phyloP scores from a whole-genome alignment of 1,139 yeast genomes.

The Yamadazyma atmosphaerica region DNA sequence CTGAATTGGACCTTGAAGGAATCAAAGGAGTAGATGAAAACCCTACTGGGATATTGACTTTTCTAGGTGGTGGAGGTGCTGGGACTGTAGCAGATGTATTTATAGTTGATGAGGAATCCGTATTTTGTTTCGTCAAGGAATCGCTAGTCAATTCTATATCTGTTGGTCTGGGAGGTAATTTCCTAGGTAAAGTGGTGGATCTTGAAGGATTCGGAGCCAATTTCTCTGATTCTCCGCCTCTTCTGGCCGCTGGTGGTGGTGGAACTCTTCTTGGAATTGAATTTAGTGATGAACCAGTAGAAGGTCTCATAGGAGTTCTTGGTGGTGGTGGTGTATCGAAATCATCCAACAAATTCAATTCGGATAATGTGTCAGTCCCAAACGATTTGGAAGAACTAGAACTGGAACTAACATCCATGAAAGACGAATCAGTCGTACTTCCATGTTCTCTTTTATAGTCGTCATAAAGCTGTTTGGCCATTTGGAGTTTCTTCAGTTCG shows the following conservation, averaged over 20 bases:
- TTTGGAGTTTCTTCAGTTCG: slow-evolving; percentile 26
- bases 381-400: slow-evolving; percentile 18
- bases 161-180: slow-evolving; percentile 24
- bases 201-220: slow-evolving; percentile 3
- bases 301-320: slow-evolving; percentile 21
- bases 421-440: slow-evolving; percentile 8
- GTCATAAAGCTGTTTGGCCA: slow-evolving; percentile 34
- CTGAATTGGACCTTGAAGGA: slow-evolving; percentile 36
- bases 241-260: slow-evolving; percentile 38
- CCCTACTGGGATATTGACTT: slow-evolving; percentile 30
- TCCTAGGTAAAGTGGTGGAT: slow-evolving; percentile 18
- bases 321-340: slow-evolving; percentile 23
- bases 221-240: slow-evolving; percentile 14
- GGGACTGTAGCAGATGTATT: slow-evolving; percentile 16
- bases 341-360: slow-evolving; percentile 38
- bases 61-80: slow-evolving; percentile 32
- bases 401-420: slow-evolving; percentile 10
- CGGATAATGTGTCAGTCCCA: slow-evolving; percentile 32
- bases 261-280: slow-evolving; percentile 34
- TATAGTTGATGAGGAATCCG: too few relatives aligned
- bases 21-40: slow-evolving; percentile 42
- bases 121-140: slow-evolving; percentile 4
- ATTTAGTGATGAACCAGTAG: slow-evolving; percentile 1
- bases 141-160: slow-evolving; percentile 11
- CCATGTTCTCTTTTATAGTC: slow-evolving; percentile 34